Conservation (phyloP, 2,329 filamentous ascomycete species). For the Calonectria henricotiae region DNA sequence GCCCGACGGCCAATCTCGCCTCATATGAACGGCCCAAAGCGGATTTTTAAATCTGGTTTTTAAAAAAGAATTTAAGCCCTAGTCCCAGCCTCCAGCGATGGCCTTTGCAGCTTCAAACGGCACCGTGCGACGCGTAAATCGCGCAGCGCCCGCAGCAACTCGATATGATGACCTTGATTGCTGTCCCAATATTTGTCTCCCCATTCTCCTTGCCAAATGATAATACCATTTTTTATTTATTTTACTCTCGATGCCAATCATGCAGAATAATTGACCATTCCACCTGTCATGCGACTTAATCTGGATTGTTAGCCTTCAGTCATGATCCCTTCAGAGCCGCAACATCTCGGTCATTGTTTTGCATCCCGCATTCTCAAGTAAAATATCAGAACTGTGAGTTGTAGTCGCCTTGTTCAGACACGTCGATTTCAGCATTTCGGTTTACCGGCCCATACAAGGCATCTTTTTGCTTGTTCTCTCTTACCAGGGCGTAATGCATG, state of each 20-base stretch:
- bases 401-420: slow-evolving; percentile 34
- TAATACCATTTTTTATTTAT: no score
- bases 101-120: no score
- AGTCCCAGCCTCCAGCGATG: background rate
- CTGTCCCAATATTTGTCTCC: background rate
- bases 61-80: background rate
- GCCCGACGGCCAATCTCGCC: background rate
- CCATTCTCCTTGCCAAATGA: background rate
- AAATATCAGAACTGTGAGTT: slow-evolving; percentile 37
- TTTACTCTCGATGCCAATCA: no score
- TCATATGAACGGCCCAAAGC: no score
- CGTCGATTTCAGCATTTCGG: slow-evolving; percentile 18
- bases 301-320: no score
- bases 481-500: slow-evolving; percentile 32
- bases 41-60: background rate
- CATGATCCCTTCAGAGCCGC: no score
- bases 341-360: background rate
- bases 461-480: slow-evolving; percentile 35
- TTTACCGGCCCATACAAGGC: slow-evolving; percentile 25
- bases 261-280: no score
- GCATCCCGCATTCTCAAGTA: background rate
- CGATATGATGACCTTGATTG: background rate
- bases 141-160: background rate
- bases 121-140: background rate
- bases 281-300: no score